phyloP scores from a whole-genome alignment of 139 green algal genomes.

The Volvox reticuliferus region DNA sequence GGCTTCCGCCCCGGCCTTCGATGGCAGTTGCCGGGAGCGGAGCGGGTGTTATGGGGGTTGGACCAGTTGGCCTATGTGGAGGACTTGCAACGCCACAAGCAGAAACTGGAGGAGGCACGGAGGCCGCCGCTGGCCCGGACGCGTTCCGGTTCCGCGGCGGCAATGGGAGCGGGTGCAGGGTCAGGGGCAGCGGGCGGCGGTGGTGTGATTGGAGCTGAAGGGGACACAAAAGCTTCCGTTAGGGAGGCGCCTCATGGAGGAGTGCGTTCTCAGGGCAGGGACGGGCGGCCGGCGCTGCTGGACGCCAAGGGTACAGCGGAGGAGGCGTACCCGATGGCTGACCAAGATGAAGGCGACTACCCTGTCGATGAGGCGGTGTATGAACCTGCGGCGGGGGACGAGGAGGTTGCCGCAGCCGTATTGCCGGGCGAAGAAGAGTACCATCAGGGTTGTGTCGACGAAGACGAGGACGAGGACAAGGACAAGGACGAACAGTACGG shows the following conservation, averaged over 20 bases:
- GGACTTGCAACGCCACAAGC: background rate
- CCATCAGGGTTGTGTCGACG: background rate
- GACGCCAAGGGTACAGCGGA: no score
- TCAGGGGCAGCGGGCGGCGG: background rate
- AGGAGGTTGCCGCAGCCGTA: background rate
- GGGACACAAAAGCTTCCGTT: background rate
- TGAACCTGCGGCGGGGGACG: background rate
- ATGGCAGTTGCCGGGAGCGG: background rate
- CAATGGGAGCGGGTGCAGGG: background rate
- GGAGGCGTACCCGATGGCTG: background rate
- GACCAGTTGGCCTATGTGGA: background rate
- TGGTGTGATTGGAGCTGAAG: background rate
- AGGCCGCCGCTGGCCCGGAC: background rate
- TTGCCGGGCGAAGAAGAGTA: background rate
- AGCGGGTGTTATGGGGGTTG: constrained; percentile 33
- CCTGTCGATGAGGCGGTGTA: background rate
- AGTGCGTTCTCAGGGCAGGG: background rate
- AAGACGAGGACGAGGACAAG: background rate
- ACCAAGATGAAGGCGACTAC: background rate
- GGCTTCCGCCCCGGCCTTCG: background rate
- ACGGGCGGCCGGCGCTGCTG: no score
- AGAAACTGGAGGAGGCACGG: background rate
- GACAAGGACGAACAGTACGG: background rate
- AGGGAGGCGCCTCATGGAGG: background rate
- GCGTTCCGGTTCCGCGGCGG: no score